A percentile compares a stretch with the other conserved stretches of the same genome.
Conservation (phyloP, 2,329 filamentous ascomycete genomes). For the Phoma herbarum region DNA sequence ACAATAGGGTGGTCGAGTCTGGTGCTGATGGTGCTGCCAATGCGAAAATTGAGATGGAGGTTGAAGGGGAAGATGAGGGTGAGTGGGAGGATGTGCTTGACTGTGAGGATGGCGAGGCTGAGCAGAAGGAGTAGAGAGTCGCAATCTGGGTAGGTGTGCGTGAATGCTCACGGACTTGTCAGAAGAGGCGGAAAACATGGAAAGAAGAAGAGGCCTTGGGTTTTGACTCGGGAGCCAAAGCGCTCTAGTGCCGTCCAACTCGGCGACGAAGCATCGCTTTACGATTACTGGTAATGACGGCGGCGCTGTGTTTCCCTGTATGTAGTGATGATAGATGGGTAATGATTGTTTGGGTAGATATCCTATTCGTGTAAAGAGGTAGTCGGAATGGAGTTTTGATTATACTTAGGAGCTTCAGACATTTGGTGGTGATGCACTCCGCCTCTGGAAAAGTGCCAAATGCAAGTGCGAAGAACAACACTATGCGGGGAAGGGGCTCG, state of each 20-base stretch:
- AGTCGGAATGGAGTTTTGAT: background rate
- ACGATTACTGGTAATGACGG: background rate
- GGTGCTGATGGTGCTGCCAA: background rate
- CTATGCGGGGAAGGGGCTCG: background rate
- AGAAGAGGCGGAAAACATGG: background rate
- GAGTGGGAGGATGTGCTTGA: slow-evolving; percentile 10
- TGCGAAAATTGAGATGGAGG: background rate
- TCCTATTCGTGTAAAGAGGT: slow-evolving; percentile 14
- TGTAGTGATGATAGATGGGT: background rate
- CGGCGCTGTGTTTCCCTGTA: slow-evolving; percentile 1
- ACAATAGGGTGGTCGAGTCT: background rate
- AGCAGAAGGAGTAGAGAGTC: background rate
- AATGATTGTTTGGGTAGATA: slow-evolving; percentile 9
- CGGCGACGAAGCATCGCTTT: background rate
- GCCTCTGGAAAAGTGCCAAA: background rate
- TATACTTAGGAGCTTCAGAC: background rate
- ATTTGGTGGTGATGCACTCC: background rate
- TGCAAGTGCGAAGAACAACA: background rate
- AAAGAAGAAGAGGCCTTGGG: background rate
- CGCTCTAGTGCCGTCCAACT: background rate
- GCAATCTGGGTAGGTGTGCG: background rate
- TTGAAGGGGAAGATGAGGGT: background rate
- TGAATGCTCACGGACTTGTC: background rate
- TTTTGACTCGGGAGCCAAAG: background rate
- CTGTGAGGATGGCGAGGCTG: slow-evolving; percentile 2